phyloP scores from a whole-genome alignment of 495 filamentous ascomycete genomes.

The Umbilicaria muhlenbergii region DNA sequence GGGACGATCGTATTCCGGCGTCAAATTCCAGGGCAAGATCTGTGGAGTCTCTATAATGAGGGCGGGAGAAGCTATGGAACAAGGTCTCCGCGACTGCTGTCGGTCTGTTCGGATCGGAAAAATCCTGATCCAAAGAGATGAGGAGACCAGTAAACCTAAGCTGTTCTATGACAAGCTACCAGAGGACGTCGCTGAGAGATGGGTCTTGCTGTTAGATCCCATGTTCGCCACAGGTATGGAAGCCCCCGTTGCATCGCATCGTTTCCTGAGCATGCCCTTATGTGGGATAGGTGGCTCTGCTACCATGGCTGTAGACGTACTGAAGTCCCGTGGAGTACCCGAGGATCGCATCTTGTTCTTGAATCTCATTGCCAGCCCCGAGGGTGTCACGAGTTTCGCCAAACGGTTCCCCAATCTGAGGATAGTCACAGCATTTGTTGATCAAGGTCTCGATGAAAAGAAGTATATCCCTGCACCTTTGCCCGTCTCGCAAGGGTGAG shows the following conservation, averaged over 20 bases:
- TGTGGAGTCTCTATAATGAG: constrained; percentile 98
- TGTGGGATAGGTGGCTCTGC: constrained; percentile 63
- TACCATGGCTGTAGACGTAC: constrained; percentile 86
- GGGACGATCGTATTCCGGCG: constrained; percentile 73
- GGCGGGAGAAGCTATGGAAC: constrained; percentile 96
- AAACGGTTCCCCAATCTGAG: constrained; percentile 81
- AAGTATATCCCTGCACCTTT: constrained; percentile 44
- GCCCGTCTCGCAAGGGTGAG: neutral
- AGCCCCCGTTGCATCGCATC: neutral
- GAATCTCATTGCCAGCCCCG: constrained; percentile 88
- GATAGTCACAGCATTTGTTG: constrained; percentile 93
- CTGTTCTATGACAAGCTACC: constrained; percentile 97
- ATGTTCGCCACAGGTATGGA: constrained; percentile 92
- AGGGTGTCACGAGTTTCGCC: constrained; percentile 81
- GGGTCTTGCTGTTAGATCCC: constrained; percentile 90
- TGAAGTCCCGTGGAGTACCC: constrained; percentile 78
- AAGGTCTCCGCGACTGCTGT: constrained; percentile 91
- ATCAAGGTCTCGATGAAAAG: constrained; percentile 88
- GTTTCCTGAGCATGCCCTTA: constrained; percentile 6
- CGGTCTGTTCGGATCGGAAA: constrained; percentile 93
- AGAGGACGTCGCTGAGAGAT: constrained; percentile 77
- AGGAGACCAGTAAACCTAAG: constrained; percentile 81
- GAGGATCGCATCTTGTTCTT: constrained; percentile 92
- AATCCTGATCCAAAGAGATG: constrained; percentile 93
- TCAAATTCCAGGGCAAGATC: constrained; percentile 94